Percentiles rank a stretch among this genome's conserved stretches.
These are phyloP conservation scores for Xylaria sp. DNA, from an alignment of 2,329 filamentous ascomycete species.

Conservation along the genomic window DNA sequence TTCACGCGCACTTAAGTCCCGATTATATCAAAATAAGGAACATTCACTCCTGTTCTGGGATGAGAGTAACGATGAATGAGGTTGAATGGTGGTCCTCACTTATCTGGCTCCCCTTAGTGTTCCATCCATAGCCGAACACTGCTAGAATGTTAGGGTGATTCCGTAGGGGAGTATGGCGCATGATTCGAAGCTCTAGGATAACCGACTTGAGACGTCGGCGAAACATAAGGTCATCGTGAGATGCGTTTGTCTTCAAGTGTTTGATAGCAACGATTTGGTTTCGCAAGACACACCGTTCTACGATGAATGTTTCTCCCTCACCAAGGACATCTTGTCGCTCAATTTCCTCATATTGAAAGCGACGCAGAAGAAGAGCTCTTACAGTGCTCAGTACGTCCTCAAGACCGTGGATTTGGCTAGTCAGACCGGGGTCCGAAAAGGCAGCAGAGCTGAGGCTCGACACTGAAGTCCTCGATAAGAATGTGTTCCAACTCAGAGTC, in stretches of 20 bases:
- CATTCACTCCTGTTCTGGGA: too few relatives aligned
- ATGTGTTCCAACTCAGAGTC: slow-evolving; percentile 10
- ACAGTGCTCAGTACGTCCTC: slow-evolving; percentile 10
- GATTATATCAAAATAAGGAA: too few relatives aligned
- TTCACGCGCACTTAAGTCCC: too few relatives aligned
- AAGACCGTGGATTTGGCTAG: slow-evolving; percentile 4
- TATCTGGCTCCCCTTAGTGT: slow-evolving; percentile 2
- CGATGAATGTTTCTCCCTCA: slow-evolving; percentile 14
- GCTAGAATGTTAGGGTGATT: slow-evolving; percentile 10
- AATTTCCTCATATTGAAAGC: slow-evolving; percentile 11
- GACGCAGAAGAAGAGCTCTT: slow-evolving; percentile 7
- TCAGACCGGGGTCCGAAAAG: slow-evolving; percentile 5
- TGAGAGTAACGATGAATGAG: too few relatives aligned
- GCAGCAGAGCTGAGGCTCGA: slow-evolving; percentile 6
- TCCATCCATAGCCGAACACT: slow-evolving; percentile 12
- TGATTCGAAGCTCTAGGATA: slow-evolving; percentile 14
- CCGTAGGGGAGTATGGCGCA: slow-evolving; percentile 13
- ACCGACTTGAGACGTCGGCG: slow-evolving; percentile 10
- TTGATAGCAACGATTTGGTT: slow-evolving; percentile 10
- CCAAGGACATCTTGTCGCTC: slow-evolving; percentile 11
- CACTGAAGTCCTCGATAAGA: slow-evolving; percentile 9
- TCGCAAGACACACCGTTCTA: slow-evolving; percentile 12
- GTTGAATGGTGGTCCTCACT: too few relatives aligned
- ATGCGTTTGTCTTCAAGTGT: slow-evolving; percentile 1
- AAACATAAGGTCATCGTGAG: slow-evolving; percentile 2